Percentiles rank a stretch among this genome's conserved stretches.
Conservation (phyloP, 192 early-diverging fungal species). For the Linnemannia hyalina region DNA sequence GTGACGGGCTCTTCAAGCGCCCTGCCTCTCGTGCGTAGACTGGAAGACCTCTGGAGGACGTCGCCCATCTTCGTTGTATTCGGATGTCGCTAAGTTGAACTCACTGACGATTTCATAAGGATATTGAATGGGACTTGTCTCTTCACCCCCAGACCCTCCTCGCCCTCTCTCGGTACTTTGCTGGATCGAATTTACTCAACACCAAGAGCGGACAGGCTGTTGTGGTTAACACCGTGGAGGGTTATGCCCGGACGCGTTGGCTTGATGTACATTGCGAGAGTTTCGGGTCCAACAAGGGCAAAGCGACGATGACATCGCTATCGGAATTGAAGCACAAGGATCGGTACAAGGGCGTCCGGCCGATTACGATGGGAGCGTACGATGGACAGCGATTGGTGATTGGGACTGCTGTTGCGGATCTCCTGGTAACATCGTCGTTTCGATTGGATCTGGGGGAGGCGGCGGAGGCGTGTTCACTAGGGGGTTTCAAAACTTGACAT, state of each 20-base stretch:
- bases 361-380: conserved; percentile 13
- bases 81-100: background rate
- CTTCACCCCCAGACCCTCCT: background rate
- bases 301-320: conserved; percentile 8
- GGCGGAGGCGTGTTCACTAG: conserved; percentile 6
- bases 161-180: conserved; percentile 1
- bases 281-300: conserved; percentile 11
- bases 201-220: conserved; percentile 13
- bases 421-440: background rate
- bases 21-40: background rate
- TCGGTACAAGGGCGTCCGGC: conserved; percentile 22
- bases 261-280: conserved; percentile 14
- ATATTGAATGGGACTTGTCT: background rate
- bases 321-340: conserved; percentile 16
- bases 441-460: background rate
- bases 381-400: conserved; percentile 17
- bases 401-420: conserved; percentile 4
- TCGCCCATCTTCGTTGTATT: background rate
- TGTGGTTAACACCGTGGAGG: conserved; percentile 16
- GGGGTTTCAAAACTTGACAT: no score
- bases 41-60: no score
- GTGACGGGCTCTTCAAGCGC: no score
- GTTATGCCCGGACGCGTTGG: conserved; percentile 9
- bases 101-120: background rate
- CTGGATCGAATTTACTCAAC: background rate